These are phyloP conservation scores for Kodamaea anthophila DNA, from an alignment of 1,139 yeast genomes.

Conservation along the genomic window DNA sequence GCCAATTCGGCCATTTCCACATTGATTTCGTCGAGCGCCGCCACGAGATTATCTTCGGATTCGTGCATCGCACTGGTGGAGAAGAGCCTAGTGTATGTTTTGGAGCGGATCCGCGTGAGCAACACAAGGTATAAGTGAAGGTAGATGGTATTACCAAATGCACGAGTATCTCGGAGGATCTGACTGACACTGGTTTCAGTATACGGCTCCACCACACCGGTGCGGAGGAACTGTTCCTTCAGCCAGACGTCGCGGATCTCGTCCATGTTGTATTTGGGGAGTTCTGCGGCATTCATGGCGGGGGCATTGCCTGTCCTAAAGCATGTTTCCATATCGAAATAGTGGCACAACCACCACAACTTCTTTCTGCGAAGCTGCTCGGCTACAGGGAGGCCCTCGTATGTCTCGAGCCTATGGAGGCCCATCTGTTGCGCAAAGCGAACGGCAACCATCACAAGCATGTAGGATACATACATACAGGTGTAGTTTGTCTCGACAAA, in stretches of 20 bases:
- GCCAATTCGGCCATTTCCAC: constrained; percentile 13
- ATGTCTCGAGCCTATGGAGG: constrained; percentile 52
- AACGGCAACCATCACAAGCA: constrained; percentile 45
- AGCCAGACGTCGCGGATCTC: constrained; percentile 4
- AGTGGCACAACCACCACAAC: constrained; percentile 54
- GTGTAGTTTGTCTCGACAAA: constrained; percentile 42
- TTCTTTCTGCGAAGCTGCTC: constrained; percentile 36
- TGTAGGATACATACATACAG: constrained; percentile 37
- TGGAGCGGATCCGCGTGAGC: constrained; percentile 24
- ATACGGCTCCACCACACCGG: neutral
- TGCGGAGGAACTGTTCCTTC: constrained; percentile 2
- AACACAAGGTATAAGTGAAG: constrained; percentile 13
- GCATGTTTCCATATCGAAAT: constrained; percentile 49
- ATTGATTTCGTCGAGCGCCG: constrained; percentile 10
- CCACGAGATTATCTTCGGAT: constrained; percentile 6
- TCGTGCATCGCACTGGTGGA: constrained; percentile 20
- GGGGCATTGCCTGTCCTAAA: constrained; percentile 60
- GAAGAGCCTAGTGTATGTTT: constrained; percentile 25
- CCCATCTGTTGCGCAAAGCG: constrained; percentile 64
- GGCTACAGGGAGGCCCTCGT: constrained; percentile 26
- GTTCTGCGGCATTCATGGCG: constrained; percentile 37
- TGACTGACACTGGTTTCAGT: neutral
- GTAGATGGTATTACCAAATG: neutral
- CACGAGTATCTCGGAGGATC: neutral
- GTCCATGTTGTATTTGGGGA: constrained; percentile 9